Base-by-base conservation (phyloP, 768 basidiomycete genomes). In the Pulveroboletus frians region DNA sequence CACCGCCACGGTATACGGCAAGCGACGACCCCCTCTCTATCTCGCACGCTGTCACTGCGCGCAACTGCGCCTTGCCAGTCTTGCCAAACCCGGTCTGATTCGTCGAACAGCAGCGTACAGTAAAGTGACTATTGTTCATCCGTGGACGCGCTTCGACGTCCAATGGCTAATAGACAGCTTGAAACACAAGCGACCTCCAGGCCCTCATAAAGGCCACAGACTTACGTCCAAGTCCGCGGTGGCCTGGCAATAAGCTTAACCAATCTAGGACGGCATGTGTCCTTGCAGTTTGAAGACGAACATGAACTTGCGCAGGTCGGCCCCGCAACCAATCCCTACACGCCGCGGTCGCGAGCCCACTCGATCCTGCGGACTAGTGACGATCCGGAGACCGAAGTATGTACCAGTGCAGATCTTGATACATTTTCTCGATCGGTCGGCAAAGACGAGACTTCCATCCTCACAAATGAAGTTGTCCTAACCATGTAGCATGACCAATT, bases 171-270 rank as follows among this genome's bases (percentile, higher is more conserved):
- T 61, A 39, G 38, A 35, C 47, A 50, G 43, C 41, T 47, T 29
- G 49, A 39, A 41, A 58, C 42, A 27, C 34, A 23, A 41, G 11
- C 32, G 35, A 40, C 40, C 20, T 43, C 38, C 49, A 23, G 31
- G 34, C 43, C 34, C 20, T 44, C 47, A 18, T 52, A 43, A 41
- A 39, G 44, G 35, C 53, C 29, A 38, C 53, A 58, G 32, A 47
- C 30, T 42, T 45, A 47, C 47, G 43, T 43, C 43, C 50, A 47
- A 39, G 41, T 54, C 58, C 56, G 59, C 59, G 59, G 59, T 59
- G 44, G 53, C 53, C 48, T 41, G 43, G 49, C 34, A 29, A 49
- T 51, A 55, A 58, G 38, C 40, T 48, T 29, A 20, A 36, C 39
- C 37, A 36, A 34, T 21, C 23, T 32, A 3, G 17, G n/a, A 37